Evolutionary conservation across 352 stramenopile species (phyloP), one percentile per base, ranked within the genome.

Genomic region (Globisporangium paddicum): DNA sequence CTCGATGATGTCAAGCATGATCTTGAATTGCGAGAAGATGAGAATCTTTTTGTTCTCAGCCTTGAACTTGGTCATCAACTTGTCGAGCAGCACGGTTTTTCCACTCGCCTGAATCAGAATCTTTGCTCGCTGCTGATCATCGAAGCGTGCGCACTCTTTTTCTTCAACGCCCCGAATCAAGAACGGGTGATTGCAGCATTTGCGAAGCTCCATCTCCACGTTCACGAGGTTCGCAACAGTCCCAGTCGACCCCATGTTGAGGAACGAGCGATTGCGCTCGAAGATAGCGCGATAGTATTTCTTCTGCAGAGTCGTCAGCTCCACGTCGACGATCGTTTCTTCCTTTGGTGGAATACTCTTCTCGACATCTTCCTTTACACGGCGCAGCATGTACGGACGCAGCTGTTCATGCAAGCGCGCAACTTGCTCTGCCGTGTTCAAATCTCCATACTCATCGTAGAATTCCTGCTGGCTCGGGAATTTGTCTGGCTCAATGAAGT

Each of bases 181-280:
- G 71, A 98, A 99, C 13, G 98, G 98, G 69, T 99, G 98, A 67
- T 99, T 99, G 77, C 98, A 99, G 75, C 96, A 99, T 76, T 99
- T 99, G 57, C 97, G 85, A 52, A 99, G 79, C 64, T 99, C 97
- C 97, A 99, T 99, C 75, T 99, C 96, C 57, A 99, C 97, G 60
- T 99, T 99, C 73, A 99, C 98, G 25, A 99, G 74, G 64, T 98
- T 98, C 10, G 82, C 93, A 50, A 98, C 95, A 3, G 86, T 98
- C 8, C 97, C 84, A 30, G 96, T 79, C 3, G 80, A 66, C 5
- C 82, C 86, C 73, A 88, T 89, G 61, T 93, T 96, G 45, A 97
- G 74, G 58, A 96, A 97, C 19, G 82, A 81, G 11, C 90, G 83
- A 58, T 99, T 99, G 38, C 97, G 92, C 75, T 99, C 97, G 66